Base-by-base conservation (phyloP, 441 rosid species). In the Raphanus hybrid region DNA sequence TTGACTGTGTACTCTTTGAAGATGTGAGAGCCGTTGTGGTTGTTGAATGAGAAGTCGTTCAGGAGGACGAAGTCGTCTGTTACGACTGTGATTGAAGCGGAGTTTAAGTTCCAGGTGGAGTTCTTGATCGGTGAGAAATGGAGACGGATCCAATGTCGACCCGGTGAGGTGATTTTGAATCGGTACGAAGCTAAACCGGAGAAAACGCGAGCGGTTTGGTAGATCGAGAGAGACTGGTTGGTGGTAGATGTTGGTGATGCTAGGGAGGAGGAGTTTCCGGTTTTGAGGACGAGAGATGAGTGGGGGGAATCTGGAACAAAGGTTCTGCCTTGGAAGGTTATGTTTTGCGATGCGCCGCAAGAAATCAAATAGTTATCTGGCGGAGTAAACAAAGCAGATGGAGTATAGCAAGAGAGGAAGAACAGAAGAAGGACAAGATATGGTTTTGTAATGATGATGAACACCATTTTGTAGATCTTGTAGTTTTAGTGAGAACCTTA, bases 131-230 rank as follows among this genome's bases (percentile, higher is more conserved):
- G 96, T 60, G 80, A 85, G 73, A 95, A 95, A 75, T 92, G 92
- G 39, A 95, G 97, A 73, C 99, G 97, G 88, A 95, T 75, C 99
- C 99, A 95, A 85, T 92, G 99, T 82, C 91, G 88, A 3, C 99
- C 99, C 65, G 81, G 73, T 75, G 85, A 75, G 73, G 83, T 70
- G 75, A 95, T 89, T 54, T 87, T 71, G 68, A 95, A 92, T 52
- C 87, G 78, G 82, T 95, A 95, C 10, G 98, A 90, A 73, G 94
- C 85, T 78, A 82, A 60, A 29, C 86, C 75, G 5, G 93, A 80
- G 82, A 95, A 95, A 70, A 95, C 78, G 43, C 99, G 90, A 85
- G 97, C 95, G 71, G 94, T 85, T 79, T 84, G 87, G 85, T 89
- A 92, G 54, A 95, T 68, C 52, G 98, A 81, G 78, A 84, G 84